These are phyloP conservation scores for Boletus speciosus DNA, from an alignment of 768 basidiomycete species.

Conservation along the genomic window DNA sequence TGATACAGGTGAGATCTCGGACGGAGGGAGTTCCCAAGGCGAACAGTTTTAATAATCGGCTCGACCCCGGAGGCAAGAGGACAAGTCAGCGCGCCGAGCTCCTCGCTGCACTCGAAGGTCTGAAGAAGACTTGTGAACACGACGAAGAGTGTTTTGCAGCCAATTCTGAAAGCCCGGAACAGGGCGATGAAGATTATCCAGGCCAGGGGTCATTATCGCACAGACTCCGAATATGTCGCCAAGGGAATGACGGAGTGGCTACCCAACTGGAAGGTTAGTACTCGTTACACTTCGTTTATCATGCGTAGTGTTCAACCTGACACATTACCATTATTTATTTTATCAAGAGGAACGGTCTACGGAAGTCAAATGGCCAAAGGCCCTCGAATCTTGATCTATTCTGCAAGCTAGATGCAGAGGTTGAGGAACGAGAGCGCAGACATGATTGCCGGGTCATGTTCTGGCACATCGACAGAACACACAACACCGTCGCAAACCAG, in stretches of 20 bases:
- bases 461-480: conserved; percentile 21
- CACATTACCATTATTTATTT: background rate
- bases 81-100: background rate
- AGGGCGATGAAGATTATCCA: background rate
- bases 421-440: background rate
- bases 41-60: background rate
- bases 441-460: conserved; percentile 18
- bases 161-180: background rate
- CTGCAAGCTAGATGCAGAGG: background rate
- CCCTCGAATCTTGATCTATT: conserved; percentile 11
- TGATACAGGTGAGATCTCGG: background rate
- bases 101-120: conserved; percentile 6
- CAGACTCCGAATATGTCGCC: conserved; percentile 8
- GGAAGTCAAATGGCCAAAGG: background rate
- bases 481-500: conserved; percentile 17
- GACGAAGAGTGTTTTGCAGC: conserved; percentile 8
- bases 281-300: no score
- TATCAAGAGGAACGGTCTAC: background rate
- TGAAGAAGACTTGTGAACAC: conserved; percentile 26
- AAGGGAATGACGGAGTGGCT: conserved; percentile 8
- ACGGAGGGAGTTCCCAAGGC: background rate
- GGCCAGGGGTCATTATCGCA: background rate
- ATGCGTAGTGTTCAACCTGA: no score
- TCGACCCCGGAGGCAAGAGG: background rate
- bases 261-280: conserved; percentile 4